phyloP scores from a whole-genome alignment of 2,329 filamentous ascomycete species.

The Moelleriella libera region DNA sequence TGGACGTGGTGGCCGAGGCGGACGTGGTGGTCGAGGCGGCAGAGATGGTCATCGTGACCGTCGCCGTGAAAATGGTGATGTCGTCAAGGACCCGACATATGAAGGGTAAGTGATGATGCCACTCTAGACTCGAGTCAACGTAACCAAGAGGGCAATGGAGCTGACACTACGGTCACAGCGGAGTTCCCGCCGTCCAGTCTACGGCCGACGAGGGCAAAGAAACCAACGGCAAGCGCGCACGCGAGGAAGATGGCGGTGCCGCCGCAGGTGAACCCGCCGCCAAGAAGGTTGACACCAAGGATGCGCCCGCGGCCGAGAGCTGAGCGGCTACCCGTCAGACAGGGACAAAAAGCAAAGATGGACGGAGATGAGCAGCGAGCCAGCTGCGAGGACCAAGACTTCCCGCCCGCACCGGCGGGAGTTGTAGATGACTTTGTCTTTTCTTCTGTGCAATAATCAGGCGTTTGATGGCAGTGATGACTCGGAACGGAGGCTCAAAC shows the following conservation, averaged over 20 bases:
- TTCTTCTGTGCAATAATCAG: too few relatives aligned
- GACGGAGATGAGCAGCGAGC: background rate
- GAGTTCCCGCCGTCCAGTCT: conserved; percentile 27
- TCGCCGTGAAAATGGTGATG: conserved; percentile 12
- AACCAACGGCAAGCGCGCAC: conserved; percentile 36
- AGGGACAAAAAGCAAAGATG: background rate
- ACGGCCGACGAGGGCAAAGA: conserved; percentile 21
- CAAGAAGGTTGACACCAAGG: conserved; percentile 49
- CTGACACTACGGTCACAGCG: conserved; percentile 3
- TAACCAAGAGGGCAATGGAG: conserved; percentile 6
- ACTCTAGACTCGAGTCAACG: too few relatives aligned
- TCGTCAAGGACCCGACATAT: conserved; percentile 12
- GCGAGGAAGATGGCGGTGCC: conserved; percentile 32
- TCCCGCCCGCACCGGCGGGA: too few relatives aligned
- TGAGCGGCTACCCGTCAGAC: background rate
- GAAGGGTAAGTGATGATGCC: conserved; percentile 15
- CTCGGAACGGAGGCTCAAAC: too few relatives aligned
- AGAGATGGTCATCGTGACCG: conserved; percentile 25
- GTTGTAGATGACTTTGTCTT: too few relatives aligned
- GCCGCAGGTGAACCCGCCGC: conserved; percentile 30
- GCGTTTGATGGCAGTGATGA: too few relatives aligned
- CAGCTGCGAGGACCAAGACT: background rate
- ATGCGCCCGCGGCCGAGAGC: conserved; percentile 10
- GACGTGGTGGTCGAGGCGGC: conserved; percentile 24
- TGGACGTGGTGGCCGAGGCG: conserved; percentile 23